Base-by-base conservation (phyloP, 306 rosid species). In the Canavalia gladiata region DNA sequence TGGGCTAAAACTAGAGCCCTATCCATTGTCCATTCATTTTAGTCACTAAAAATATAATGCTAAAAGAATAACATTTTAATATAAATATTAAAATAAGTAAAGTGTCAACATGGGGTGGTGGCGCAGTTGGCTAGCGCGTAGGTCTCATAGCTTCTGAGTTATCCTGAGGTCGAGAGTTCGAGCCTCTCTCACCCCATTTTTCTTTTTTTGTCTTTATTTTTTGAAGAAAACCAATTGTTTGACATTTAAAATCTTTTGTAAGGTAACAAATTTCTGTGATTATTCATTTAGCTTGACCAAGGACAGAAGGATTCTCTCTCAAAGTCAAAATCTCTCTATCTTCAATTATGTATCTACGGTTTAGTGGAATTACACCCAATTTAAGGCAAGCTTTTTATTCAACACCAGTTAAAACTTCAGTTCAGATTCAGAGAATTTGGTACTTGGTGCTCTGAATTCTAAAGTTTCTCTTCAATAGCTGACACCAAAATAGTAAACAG, bases 131-230 rank as follows among this genome's bases (percentile, higher is more conserved):
- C 89, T 85, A 85, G 89, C 90, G 89, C 85, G 92, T 87, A 87
- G 90, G 91, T 90, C 93, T 90, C 88, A 87, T 90, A 86, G 90
- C 90, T 81, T 37, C 62, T 72, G 92, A 89, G 90, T 75, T 0
- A 89, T 89, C 92, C 90, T 89, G 90, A 87, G 91, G 90, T 87
- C 91, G 90, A 87, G 90, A 87, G 90, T 87, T 89, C 90, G 88
- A 87, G 92, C 91, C 92, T 90, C 87, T 90, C 91, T 90, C 93
- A 80, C 89, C 93, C 91, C 93, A 85, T 0, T 33, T 33, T 18
- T 18, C 25, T 7, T 0, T 1, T 0, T 2, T n/a, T 42, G 25
- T 18, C 25, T 18, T 18, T 18, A 18, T 18, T 18, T 18, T 18
- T 18, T 18, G 25, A 18, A 18, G 25, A 18, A 18, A 18, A 18